Conservation (phyloP, 2,329 filamentous ascomycete species). For the Chaetomiaceae sp. region DNA sequence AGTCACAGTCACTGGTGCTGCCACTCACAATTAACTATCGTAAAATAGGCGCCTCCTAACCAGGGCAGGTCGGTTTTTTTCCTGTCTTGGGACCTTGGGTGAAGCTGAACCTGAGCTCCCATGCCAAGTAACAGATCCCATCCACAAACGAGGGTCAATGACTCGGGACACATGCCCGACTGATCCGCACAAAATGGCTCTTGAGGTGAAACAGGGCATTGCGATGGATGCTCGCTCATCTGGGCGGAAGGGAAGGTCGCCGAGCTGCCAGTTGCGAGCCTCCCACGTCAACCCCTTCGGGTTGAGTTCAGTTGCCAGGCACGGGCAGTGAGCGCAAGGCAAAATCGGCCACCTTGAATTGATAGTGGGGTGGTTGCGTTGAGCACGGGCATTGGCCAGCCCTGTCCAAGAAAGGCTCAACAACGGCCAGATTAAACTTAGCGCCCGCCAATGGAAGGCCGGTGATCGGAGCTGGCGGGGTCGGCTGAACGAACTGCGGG, state of each 20-base stretch:
- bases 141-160: not conserved
- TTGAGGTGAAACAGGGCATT: not conserved
- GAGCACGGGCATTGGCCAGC: conserved; percentile 9
- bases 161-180: not conserved
- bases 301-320: too few relatives aligned
- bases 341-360: conserved; percentile 4
- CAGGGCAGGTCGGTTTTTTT: too few relatives aligned
- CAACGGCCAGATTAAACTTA: not conserved
- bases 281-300: too few relatives aligned
- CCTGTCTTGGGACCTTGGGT: too few relatives aligned
- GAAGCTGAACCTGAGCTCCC: too few relatives aligned
- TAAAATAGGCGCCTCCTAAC: too few relatives aligned
- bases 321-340: too few relatives aligned
- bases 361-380: conserved; percentile 9
- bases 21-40: too few relatives aligned
- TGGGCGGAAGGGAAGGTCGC: too few relatives aligned
- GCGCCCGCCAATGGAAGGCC: conserved; percentile 16
- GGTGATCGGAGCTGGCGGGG: conserved; percentile 12
- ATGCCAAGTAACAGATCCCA: too few relatives aligned
- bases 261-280: too few relatives aligned
- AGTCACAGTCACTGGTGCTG: too few relatives aligned
- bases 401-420: conserved; percentile 9
- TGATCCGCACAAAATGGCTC: not conserved
- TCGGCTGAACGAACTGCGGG: not conserved
- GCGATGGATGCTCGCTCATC: not conserved